Base-by-base conservation (phyloP, 1,284 basidiomycete genomes). In the Farysia itapuensis region DNA sequence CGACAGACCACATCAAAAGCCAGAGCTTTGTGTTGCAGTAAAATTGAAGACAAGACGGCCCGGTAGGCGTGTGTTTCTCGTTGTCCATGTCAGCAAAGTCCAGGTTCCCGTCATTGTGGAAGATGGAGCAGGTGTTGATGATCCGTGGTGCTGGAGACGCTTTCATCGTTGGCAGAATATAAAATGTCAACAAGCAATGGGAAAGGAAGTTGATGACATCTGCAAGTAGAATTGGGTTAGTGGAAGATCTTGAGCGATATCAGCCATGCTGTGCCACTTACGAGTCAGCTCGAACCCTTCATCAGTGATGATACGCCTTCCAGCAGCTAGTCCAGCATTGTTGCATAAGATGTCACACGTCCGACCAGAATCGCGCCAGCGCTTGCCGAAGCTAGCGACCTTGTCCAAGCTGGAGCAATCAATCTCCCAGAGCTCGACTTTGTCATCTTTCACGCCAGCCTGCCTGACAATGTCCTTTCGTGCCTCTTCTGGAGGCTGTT, bases 51-150 rank as follows among this genome's bases (percentile, higher is more conserved):
- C 67, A 65, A 11, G 45, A 26, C 0, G 35, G 42, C 2, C 68
- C 64, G 5, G 54, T 22, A 5, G 39, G 37, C 18, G 49, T 51
- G 2, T 35, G 15, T 31, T 56, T 53, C 25, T 71, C 68, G 41
- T 69, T 60, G 42, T 71, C 63, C 40, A 71, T 52, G 32, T 65
- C 54, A 41, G 46, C 39, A 24, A 71, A 71, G 37, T 71, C 68
- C 11, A 71, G 44, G 2, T 24, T 23, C 1, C 66, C 68, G 15
- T 58, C 66, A 22, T 42, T 45, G 39, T 71, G 68, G 47, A 71
- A 71, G 51, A 43, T 45, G 21, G 60, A 65, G 38, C 60, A 60
- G 4, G 65, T 67, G 36, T 71, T 71, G 43, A 71, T 45, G 38
- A 71, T 57, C 9, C 66, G 25, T 0, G 67, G 68, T 3, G 68